Conservation (phyloP, 1,284 basidiomycete genomes). For the Fomitopsis schrenkii region DNA sequence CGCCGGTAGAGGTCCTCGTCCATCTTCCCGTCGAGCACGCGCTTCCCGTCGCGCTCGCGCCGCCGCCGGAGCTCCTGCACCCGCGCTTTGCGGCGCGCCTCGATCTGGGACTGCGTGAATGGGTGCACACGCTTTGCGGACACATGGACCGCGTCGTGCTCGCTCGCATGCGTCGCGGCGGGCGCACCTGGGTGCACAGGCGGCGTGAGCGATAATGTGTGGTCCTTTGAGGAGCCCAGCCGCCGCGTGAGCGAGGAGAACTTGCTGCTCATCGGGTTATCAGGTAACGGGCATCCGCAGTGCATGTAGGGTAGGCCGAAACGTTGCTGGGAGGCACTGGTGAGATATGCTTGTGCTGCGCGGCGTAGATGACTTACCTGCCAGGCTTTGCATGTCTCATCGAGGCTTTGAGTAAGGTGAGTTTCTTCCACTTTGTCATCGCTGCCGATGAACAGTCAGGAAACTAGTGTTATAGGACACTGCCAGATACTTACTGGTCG, state of each 20-base stretch:
- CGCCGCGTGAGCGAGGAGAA: conserved; percentile 5
- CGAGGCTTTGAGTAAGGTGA: conserved; percentile 29
- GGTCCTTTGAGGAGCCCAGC: neutral
- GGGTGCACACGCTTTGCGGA: neutral
- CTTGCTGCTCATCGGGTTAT: conserved; percentile 9
- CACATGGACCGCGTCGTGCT: conserved; percentile 27
- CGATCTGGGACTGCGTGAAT: conserved; percentile 2
- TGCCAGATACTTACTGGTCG: conserved; percentile 22
- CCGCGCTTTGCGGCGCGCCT: conserved; percentile 8
- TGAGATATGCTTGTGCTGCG: neutral
- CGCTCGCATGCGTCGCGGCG: conserved; percentile 36
- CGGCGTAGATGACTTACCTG: conserved; percentile 11
- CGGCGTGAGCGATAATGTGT: conserved; percentile 22
- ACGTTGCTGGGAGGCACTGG: conserved; percentile 11
- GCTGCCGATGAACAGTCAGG: conserved; percentile 8
- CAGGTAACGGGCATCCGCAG: conserved; percentile 23
- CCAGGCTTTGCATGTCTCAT: conserved; percentile 31
- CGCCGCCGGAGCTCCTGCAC: conserved; percentile 16
- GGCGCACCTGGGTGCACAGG: conserved; percentile 19
- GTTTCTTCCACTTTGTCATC: conserved; percentile 31
- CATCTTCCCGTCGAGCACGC: conserved; percentile 17
- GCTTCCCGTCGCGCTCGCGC: conserved; percentile 19
- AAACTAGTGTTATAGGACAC: no score
- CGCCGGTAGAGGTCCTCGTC: conserved; percentile 13
- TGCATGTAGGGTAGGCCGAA: conserved; percentile 23